Percentiles rank a stretch among this genome's conserved stretches.
phyloP scores from a whole-genome alignment of 1,284 basidiomycete genomes.

The Bondarzewia mesenterica region DNA sequence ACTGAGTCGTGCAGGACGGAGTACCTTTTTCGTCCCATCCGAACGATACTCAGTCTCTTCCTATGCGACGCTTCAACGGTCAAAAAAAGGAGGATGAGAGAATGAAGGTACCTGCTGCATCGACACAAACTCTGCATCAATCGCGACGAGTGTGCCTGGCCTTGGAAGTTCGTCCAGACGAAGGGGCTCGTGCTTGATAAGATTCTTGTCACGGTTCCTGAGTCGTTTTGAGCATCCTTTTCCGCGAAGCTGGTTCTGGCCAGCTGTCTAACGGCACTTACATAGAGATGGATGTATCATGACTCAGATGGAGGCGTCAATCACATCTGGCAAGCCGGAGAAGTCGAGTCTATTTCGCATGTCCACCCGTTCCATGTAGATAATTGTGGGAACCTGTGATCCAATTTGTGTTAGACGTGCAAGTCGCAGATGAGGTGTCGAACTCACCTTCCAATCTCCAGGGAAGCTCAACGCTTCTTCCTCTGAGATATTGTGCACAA shows the following conservation, averaged over 20 bases:
- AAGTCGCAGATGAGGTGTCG: constrained; percentile 1
- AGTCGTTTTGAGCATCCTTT: constrained; percentile 3
- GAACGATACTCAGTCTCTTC: constrained; percentile 95
- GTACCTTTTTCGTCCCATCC: constrained; percentile 88
- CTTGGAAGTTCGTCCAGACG: constrained; percentile 72
- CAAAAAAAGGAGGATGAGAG: background rate
- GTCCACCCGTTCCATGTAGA: constrained; percentile 83
- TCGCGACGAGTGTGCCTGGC: constrained; percentile 84
- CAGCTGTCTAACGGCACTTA: constrained; percentile 27
- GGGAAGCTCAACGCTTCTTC: constrained; percentile 85
- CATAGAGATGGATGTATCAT: constrained; percentile 84
- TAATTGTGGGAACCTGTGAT: constrained; percentile 83
- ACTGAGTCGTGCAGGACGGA: constrained; percentile 86
- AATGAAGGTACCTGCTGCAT: constrained; percentile 59
- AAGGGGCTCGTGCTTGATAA: constrained; percentile 77
- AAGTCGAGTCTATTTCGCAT: constrained; percentile 52
- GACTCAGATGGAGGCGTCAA: constrained; percentile 74
- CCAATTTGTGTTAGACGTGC: too few species aligned
- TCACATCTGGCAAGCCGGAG: constrained; percentile 51
- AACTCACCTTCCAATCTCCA: constrained; percentile 81
- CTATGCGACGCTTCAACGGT: constrained; percentile 26
- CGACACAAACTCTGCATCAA: constrained; percentile 97
- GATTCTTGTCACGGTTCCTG: constrained; percentile 67
- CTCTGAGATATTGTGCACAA: constrained; percentile 79
- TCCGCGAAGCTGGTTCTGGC: background rate